Evolutionary conservation across 2,329 filamentous ascomycete species (phyloP), one percentile per base, ranked within the genome.

Genomic region (Sporothrix euskadiensis): DNA sequence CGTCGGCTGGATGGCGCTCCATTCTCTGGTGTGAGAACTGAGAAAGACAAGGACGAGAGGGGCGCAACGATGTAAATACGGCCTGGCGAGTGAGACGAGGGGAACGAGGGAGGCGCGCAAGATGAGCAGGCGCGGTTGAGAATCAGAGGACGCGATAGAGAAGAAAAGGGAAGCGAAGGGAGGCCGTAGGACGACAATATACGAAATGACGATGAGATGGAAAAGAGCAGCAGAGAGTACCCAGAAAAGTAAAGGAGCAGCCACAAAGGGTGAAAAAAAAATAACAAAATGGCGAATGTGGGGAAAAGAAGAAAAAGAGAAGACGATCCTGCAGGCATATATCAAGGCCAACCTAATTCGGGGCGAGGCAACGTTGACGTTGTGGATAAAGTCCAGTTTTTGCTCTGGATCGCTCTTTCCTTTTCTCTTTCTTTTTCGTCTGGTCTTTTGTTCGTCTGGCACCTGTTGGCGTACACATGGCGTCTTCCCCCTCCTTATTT

Each of bases 301-400:
- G 35, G 61, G 26, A 65, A 65, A 65, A 35, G 19, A 35, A 59
- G 61, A 44, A 65, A 65, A 65, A 35, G 19, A 35, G 54, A 54
- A 22, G 41, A 68, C 4, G 26, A 69, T 35, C 65, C 26, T 69
- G 47, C 47, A 30, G 47, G 26, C 30, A 39, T 69, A 39, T 69
- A 54, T 69, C 35, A 54, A 49, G 65, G 52, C 65, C 65, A 68
- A 66, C 65, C 65, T 68, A 39, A 35, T 35, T 68, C 44, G 65
- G 41, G 44, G 22, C 41, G 63, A 66, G 39, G 63, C 39, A 49
- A 35, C 44, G 41, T 68, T 44, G 63, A 49, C 26, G 41, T 52
- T 68, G 63, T 68, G 63, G 63, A 68, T 68, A 68, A 68, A 68
- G 41, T 68, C 63, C 6, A 26, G 41, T 22, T 32, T 49, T 44